A percentile compares a stretch with the other conserved stretches of the same genome.
Evolutionary conservation across 768 basidiomycete species (phyloP).

Genomic region (Vararia minispora): DNA sequence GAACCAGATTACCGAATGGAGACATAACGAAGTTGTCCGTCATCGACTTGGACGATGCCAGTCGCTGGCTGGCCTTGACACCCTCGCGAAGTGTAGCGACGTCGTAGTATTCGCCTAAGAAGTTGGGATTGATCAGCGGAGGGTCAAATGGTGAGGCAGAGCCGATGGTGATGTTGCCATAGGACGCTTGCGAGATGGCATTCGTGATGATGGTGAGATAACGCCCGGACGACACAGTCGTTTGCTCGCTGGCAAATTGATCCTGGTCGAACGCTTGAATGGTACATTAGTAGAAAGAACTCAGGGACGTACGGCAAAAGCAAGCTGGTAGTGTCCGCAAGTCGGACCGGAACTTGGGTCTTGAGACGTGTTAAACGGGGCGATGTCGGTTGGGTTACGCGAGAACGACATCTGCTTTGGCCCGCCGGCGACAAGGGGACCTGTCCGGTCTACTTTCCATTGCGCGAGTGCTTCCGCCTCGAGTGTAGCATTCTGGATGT

Average conservation of each 20-base stretch:
- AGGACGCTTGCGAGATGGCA: conserved; percentile 16
- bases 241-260: too few species aligned
- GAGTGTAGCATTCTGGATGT: not conserved
- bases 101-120: conserved; percentile 3
- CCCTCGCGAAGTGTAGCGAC: conserved; percentile 3
- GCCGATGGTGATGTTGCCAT: conserved; percentile 18
- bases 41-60: not conserved
- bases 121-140: conserved; percentile 18
- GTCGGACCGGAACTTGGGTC: conserved; percentile 13
- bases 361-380: conserved; percentile 2
- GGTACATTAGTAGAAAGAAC: too few species aligned
- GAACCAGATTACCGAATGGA: not conserved
- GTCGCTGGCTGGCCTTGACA: conserved; percentile 2
- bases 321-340: conserved; percentile 10
- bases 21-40: conserved; percentile 1
- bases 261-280: too few species aligned
- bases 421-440: conserved; percentile 3
- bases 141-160: conserved; percentile 16
- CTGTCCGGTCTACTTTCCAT: conserved; percentile 6
- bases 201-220: conserved; percentile 11
- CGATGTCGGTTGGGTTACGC: conserved; percentile 6
- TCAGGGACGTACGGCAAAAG: conserved; percentile 5
- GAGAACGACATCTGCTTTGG: conserved; percentile 3
- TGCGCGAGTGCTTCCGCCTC: not conserved
- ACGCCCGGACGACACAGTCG: conserved; percentile 13